A percentile compares a stretch with the other conserved stretches of the same genome.
Evolutionary conservation across 306 rosid genomes (phyloP).

Genomic region (Gynostemma pentaphyllum): DNA sequence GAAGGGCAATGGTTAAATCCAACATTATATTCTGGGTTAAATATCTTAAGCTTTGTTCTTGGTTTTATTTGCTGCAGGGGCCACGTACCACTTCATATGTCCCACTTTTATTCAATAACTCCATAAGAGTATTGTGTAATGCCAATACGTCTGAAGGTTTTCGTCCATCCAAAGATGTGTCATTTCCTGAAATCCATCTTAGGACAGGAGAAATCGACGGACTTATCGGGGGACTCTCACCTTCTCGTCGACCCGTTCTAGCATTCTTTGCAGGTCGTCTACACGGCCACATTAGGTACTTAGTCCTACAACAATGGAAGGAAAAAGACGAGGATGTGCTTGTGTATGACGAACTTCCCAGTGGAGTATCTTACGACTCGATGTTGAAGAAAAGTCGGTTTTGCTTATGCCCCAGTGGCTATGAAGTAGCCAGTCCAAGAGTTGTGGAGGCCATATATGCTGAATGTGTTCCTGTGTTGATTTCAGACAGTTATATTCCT

Average conservation of each 20-base stretch:
- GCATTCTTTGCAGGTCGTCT: slow-evolving; percentile 36
- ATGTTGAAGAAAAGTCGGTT: slow-evolving; percentile 32
- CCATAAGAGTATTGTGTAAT: slow-evolving; percentile 35
- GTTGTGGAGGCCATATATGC: slow-evolving; percentile 41
- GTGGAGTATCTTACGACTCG: slow-evolving; percentile 14
- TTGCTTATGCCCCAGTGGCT: slow-evolving; percentile 36
- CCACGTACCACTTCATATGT: slow-evolving; percentile 21
- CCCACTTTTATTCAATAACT: slow-evolving; percentile 22
- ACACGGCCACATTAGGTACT: slow-evolving; percentile 27
- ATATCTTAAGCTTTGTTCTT: not conserved
- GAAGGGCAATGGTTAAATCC: not conserved
- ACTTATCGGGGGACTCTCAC: slow-evolving; percentile 20
- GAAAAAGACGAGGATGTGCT: slow-evolving; percentile 27
- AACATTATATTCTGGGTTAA: not conserved
- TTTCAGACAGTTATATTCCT: slow-evolving; percentile 28
- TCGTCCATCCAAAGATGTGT: slow-evolving; percentile 29
- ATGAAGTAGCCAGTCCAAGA: slow-evolving; percentile 37
- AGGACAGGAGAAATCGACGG: slow-evolving; percentile 21
- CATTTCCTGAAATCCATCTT: slow-evolving; percentile 35
- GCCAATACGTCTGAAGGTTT: slow-evolving; percentile 38
- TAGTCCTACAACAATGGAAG: slow-evolving; percentile 28
- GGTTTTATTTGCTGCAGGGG: slow-evolving; percentile 17
- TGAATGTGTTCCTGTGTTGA: slow-evolving; percentile 32
- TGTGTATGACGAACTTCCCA: slow-evolving; percentile 27
- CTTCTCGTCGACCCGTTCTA: slow-evolving; percentile 23